These are phyloP conservation scores for Podila horticola DNA, from an alignment of 192 early-diverging fungal genomes.

Conservation along the genomic window DNA sequence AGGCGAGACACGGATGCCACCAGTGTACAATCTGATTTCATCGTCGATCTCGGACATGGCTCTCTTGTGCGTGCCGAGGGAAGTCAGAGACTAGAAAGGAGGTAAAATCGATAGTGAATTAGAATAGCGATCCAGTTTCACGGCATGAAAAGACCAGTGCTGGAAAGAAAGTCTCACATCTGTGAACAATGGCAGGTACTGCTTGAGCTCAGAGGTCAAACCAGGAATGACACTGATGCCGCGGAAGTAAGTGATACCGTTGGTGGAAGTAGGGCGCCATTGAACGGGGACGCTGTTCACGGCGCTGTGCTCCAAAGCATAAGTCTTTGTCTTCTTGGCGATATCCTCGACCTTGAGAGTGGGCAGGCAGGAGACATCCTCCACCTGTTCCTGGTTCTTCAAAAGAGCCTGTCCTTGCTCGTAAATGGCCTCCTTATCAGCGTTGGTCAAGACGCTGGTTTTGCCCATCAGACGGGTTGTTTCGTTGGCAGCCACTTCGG, in stretches of 20 bases:
- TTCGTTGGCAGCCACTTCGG: constrained; percentile 71
- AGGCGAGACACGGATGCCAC: constrained; percentile 80
- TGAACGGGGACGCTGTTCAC: constrained; percentile 69
- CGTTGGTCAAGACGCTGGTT: constrained; percentile 65
- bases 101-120: neutral
- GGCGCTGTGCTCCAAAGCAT: constrained; percentile 60
- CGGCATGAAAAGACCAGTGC: too few relatives aligned
- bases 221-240: constrained; percentile 72
- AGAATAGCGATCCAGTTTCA: neutral
- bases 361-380: constrained; percentile 87
- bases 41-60: constrained; percentile 88
- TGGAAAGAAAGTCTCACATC: constrained; percentile 55
- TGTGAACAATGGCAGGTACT: constrained; percentile 83
- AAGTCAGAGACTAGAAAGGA: constrained; percentile 58
- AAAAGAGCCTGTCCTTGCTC: constrained; percentile 74
- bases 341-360: constrained; percentile 87
- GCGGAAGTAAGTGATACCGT: constrained; percentile 92
- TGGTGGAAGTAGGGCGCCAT: constrained; percentile 84
- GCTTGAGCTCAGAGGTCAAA: constrained; percentile 72
- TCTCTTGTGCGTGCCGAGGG: constrained; percentile 70
- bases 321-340: constrained; percentile 66
- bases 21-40: constrained; percentile 84
- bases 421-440: constrained; percentile 69
- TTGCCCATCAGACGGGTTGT: constrained; percentile 70
- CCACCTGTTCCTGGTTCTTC: constrained; percentile 74